A percentile compares a stretch with the other conserved stretches of the same genome.
phyloP scores from a whole-genome alignment of 148 eudicot species.

The Persicaria maculosa region DNA sequence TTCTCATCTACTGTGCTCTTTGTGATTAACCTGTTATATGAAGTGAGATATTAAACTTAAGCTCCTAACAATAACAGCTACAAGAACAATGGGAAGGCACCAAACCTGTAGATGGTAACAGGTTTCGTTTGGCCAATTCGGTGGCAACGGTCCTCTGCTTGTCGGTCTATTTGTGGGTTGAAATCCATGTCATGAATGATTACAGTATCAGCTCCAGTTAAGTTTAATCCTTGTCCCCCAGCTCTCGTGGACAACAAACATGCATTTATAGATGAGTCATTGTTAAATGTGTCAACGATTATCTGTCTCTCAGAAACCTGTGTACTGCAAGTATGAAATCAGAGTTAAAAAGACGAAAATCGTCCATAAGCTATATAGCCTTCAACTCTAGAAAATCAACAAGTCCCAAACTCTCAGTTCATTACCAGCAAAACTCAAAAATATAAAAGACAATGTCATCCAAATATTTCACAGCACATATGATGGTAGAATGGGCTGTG shows the following conservation, averaged over 20 bases:
- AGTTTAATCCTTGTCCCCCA: slow-evolving; percentile 95
- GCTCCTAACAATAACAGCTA: not conserved
- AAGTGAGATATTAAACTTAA: not conserved
- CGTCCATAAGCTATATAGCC: not conserved
- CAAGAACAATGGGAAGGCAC: not conserved
- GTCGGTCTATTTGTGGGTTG: slow-evolving; percentile 96
- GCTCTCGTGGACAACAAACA: slow-evolving; percentile 97
- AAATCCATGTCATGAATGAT: slow-evolving; percentile 98
- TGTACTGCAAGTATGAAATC: slow-evolving; percentile 43
- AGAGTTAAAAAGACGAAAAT: not conserved
- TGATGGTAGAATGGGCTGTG: not conserved
- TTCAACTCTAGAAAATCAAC: not conserved
- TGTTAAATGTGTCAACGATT: slow-evolving; percentile 80
- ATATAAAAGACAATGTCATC: not conserved
- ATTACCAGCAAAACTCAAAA: not conserved
- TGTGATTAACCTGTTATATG: slow-evolving; percentile 66
- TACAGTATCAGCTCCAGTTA: slow-evolving; percentile 95
- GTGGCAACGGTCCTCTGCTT: slow-evolving; percentile 96
- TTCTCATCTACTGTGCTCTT: slow-evolving; percentile 85
- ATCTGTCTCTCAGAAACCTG: slow-evolving; percentile 89
- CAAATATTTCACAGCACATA: not conserved
- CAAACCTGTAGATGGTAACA: slow-evolving; percentile 75
- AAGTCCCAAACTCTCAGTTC: not conserved
- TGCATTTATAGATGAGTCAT: slow-evolving; percentile 74
- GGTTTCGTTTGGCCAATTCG: slow-evolving; percentile 95